phyloP scores from a whole-genome alignment of 1,284 basidiomycete species.

The Singerocomus inundabilis region DNA sequence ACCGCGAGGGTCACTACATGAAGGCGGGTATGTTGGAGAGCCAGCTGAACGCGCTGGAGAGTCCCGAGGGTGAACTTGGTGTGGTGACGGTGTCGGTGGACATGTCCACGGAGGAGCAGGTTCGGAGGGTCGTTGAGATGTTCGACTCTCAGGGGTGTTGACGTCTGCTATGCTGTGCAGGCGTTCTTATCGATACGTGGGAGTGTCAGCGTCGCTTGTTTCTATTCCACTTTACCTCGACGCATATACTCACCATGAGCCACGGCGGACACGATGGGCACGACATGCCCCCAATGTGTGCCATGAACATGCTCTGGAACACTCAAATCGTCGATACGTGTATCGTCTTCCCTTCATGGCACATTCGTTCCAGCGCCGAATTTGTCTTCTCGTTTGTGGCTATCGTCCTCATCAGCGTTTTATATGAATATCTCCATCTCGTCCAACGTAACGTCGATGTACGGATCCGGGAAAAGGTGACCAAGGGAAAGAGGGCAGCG shows the following conservation, averaged over 20 bases:
- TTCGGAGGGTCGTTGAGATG: constrained; percentile 26
- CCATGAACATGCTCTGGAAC: constrained; percentile 79
- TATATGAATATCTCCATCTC: constrained; percentile 72
- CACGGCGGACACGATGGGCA: constrained; percentile 52
- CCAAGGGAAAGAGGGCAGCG: constrained; percentile 44
- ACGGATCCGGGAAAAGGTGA: constrained; percentile 51
- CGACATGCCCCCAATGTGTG: constrained; percentile 49
- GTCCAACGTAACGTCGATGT: constrained; percentile 58
- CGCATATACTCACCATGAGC: constrained; percentile 31
- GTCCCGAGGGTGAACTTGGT: constrained; percentile 66
- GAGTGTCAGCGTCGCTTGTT: no score
- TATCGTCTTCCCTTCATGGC: constrained; percentile 73
- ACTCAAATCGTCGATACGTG: constrained; percentile 73
- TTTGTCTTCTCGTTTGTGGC: constrained; percentile 63
- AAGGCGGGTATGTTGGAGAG: constrained; percentile 85
- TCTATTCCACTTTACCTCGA: no score
- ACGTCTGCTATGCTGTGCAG: no score
- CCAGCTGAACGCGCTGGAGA: constrained; percentile 80
- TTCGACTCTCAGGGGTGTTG: neutral
- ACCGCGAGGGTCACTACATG: constrained; percentile 84
- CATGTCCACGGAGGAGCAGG: constrained; percentile 58
- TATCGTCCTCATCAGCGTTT: constrained; percentile 62
- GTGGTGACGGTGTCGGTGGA: constrained; percentile 68
- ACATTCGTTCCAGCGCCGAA: constrained; percentile 52
- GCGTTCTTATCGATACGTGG: no score